Evolutionary conservation across 2,329 filamentous ascomycete genomes (phyloP), one percentile per base, ranked within the genome.

Genomic region (Pseudophaeomoniella oleicola): DNA sequence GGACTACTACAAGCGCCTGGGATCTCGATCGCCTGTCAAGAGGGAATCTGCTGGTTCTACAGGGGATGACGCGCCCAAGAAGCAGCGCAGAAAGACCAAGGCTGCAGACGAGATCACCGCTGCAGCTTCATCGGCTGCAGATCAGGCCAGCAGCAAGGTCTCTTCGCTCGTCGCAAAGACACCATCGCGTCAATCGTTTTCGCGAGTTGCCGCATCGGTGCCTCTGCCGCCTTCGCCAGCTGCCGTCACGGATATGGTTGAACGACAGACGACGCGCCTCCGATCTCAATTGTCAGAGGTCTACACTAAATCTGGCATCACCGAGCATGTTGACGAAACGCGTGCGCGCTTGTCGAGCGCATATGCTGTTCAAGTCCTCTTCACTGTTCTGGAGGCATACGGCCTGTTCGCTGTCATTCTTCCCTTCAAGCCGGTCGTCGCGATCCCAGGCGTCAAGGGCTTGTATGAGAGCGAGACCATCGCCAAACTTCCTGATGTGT

Each of bases 171-270:
- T 34, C 32, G 32, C 18, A 16, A 34, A 34, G 18, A 48, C 46
- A 6, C 42, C 59, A 17, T 52, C 54, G 5, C 57, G 59, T n/a
- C 43, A 45, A 16, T 40, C 44, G n/a, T 60, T 58, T 4, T 57
- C 63, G 39, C 76, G 73, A 49, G 72, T n/a, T 27, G 22, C 22
- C n/a, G 22, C 22, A 6, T 27, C 22, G 22, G n/a, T 86, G 36
- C 72, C 78, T n/a, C 66, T 92, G 36, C 84, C 84, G 15, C 76
- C 84, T 5, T 86, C 84, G 2, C 86, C 86, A 4, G 78, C 81
- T 30, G 75, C 81, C 42, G 77, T 93, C 22, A 81, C 79, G 29
- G 67, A 79, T 46, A 76, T 74, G 43, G 76, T 92, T 53, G 86
- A 90, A 59, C 76, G 71, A 50, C 75, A 62, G 40, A 63, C 62